These are phyloP conservation scores for Verticillium albo-atrum DNA, from an alignment of 2,329 filamentous ascomycete species.

Conservation along the genomic window DNA sequence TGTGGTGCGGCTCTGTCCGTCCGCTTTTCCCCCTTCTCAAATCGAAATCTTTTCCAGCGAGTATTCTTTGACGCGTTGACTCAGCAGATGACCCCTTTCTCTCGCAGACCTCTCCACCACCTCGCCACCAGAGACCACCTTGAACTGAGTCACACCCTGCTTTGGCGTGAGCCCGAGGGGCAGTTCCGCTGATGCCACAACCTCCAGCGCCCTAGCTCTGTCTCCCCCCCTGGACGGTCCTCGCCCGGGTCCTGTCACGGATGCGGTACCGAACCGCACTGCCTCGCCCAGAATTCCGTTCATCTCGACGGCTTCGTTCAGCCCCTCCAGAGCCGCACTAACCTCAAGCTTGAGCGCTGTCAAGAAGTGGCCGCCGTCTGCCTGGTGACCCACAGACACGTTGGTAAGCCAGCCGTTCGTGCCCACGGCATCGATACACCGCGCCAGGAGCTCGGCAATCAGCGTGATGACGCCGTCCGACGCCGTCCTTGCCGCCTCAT, in stretches of 20 bases:
- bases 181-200: slow-evolving; percentile 47
- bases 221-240: slow-evolving; percentile 23
- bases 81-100: slow-evolving; percentile 73
- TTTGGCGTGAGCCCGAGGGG: slow-evolving; percentile 69
- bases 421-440: slow-evolving; percentile 72
- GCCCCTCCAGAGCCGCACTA: slow-evolving; percentile 64
- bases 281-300: slow-evolving; percentile 62
- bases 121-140: slow-evolving; percentile 67
- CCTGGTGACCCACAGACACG: slow-evolving; percentile 45
- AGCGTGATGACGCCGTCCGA: slow-evolving; percentile 66
- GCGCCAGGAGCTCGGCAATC: slow-evolving; percentile 66
- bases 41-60: slow-evolving; percentile 73
- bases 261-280: slow-evolving; percentile 51
- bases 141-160: slow-evolving; percentile 42
- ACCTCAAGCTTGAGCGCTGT: slow-evolving; percentile 64
- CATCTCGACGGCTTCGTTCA: slow-evolving; percentile 64
- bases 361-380: slow-evolving; percentile 60
- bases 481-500: slow-evolving; percentile 34
- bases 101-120: slow-evolving; percentile 63
- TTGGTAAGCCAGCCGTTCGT: slow-evolving; percentile 69
- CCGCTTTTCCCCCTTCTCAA: slow-evolving; percentile 30
- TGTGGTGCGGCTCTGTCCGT: not conserved
- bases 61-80: slow-evolving; percentile 77
- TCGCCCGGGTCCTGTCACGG: slow-evolving; percentile 16
- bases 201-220: slow-evolving; percentile 42